These are phyloP conservation scores for Trypanosomatidae sp. DNA, from an alignment of 208 protist genomes.

Conservation along the genomic window DNA sequence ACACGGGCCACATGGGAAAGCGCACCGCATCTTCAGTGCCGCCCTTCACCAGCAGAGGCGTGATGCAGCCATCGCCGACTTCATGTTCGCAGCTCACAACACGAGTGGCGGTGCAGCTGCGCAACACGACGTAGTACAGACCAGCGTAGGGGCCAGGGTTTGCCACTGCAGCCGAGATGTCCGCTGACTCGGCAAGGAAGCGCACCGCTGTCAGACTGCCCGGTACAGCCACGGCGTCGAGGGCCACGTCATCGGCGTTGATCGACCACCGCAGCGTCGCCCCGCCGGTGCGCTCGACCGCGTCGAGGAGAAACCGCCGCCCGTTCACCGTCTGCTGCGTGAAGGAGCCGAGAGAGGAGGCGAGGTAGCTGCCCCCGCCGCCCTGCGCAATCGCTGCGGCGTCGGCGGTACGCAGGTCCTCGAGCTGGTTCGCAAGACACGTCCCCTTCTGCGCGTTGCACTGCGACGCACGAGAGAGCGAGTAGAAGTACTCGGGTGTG, in stretches of 20 bases:
- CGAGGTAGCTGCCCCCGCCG: constrained; percentile 41
- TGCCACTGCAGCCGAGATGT: constrained; percentile 1
- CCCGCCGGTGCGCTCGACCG: constrained; percentile 20
- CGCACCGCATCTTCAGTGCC: not conserved
- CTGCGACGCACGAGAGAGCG: constrained; percentile 11
- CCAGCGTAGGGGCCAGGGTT: constrained; percentile 23
- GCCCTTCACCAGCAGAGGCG: too few relatives aligned
- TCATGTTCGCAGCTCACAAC: constrained; percentile 15
- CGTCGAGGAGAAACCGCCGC: constrained; percentile 30
- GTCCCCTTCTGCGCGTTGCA: constrained; percentile 39
- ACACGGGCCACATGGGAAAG: constrained; percentile 6
- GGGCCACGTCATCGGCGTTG: constrained; percentile 39
- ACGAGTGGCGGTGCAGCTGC: constrained; percentile 18
- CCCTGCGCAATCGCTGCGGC: constrained; percentile 25
- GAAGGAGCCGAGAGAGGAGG: constrained; percentile 36
- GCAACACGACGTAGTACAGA: constrained; percentile 21
- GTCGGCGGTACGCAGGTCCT: constrained; percentile 46
- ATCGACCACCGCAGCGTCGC: constrained; percentile 40
- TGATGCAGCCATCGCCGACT: constrained; percentile 2
- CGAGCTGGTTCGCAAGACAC: constrained; percentile 67
- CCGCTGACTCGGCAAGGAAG: not conserved
- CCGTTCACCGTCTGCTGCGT: not conserved
- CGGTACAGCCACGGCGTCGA: constrained; percentile 25
- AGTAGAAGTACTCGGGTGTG: constrained; percentile 44
- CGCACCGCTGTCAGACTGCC: constrained; percentile 17